Percentiles rank a stretch among this genome's conserved stretches.
Evolutionary conservation across 495 filamentous ascomycete species (phyloP).

Genomic region (Cudoniella acicularis): DNA sequence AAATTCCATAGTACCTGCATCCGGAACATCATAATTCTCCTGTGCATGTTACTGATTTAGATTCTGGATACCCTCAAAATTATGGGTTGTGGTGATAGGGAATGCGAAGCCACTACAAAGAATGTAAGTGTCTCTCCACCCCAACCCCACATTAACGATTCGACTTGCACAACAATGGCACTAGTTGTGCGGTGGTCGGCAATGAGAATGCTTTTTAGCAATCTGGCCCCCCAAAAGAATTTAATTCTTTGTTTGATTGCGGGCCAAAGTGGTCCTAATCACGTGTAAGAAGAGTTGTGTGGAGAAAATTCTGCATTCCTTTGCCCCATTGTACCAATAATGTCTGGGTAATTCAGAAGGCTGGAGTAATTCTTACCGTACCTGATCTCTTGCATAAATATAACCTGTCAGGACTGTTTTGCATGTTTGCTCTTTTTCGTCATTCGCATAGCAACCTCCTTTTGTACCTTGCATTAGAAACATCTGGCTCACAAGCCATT

Average conservation of each 20-base stretch:
- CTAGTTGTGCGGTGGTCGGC: not conserved
- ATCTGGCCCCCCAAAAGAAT: slow-evolving; percentile 3
- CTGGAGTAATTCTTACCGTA: slow-evolving; percentile 1
- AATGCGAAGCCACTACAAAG: not conserved
- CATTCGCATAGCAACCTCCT: slow-evolving; percentile 8
- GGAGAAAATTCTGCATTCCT: slow-evolving; percentile 24
- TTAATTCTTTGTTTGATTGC: slow-evolving; percentile 6
- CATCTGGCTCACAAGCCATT: slow-evolving; percentile 1
- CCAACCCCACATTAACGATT: not conserved
- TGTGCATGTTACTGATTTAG: too few species aligned
- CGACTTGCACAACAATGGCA: not conserved
- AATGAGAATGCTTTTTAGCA: not conserved
- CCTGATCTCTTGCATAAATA: slow-evolving; percentile 23
- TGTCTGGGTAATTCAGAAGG: slow-evolving; percentile 17
- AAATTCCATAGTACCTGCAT: not conserved
- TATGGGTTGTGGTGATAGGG: not conserved
- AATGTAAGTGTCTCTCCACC: not conserved
- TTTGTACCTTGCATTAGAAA: slow-evolving; percentile 9
- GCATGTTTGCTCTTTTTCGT: slow-evolving; percentile 19
- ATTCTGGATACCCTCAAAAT: not conserved
- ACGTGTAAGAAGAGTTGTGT: too few species aligned
- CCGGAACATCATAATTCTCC: not conserved
- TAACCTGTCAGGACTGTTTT: slow-evolving; percentile 13
- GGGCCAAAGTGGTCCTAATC: not conserved
- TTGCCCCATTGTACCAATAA: slow-evolving; percentile 5